Evolutionary conservation across 805 yeast species (phyloP).

Genomic region (Lipomyces anomalus): DNA sequence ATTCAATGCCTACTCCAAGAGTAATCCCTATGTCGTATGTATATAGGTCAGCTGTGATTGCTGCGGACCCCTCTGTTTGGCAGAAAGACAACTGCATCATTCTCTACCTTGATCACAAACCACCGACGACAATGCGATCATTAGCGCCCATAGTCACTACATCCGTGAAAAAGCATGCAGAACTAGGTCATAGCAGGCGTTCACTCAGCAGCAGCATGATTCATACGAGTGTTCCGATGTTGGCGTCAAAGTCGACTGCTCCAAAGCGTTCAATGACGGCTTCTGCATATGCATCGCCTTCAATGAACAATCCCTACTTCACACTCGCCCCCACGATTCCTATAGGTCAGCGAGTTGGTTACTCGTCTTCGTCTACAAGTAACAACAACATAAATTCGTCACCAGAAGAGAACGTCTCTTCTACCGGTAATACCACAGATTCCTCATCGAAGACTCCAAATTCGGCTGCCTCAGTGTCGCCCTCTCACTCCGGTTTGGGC

Average conservation of each 20-base stretch:
- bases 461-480: too few species aligned
- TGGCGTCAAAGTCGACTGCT: not conserved
- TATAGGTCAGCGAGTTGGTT: too few species aligned
- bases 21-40: constrained; percentile 15
- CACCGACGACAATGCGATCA: not conserved
- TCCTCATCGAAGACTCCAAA: constrained; percentile 2
- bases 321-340: too few species aligned
- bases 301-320: too few species aligned
- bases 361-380: too few species aligned
- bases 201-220: too few species aligned
- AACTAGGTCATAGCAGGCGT: too few species aligned
- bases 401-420: too few species aligned
- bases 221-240: not conserved
- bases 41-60: constrained; percentile 18
- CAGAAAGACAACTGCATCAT: not conserved
- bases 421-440: too few species aligned
- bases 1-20: not conserved
- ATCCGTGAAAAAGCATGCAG: not conserved
- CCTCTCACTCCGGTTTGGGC: too few species aligned
- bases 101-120: not conserved
- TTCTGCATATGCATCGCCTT: not conserved
- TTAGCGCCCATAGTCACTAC: not conserved
- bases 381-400: too few species aligned
- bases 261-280: not conserved
- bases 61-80: constrained; percentile 15